Evolutionary conservation across 176 grass and related monocot genomes (phyloP).

Genomic region (Alopecurus myosuroides): DNA sequence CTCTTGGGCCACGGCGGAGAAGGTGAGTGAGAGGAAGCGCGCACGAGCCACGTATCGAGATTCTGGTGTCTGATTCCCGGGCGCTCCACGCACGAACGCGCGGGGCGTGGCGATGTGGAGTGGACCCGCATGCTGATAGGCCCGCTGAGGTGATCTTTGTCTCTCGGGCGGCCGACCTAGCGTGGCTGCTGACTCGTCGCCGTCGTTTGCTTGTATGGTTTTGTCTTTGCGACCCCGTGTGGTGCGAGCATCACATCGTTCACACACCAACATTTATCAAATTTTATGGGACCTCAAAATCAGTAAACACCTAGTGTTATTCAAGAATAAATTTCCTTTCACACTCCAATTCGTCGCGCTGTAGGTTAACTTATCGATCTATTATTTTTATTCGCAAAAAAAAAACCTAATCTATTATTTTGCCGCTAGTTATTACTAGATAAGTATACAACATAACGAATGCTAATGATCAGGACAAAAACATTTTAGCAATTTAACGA

Average conservation of each 20-base stretch:
- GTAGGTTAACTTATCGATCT: too few relatives aligned
- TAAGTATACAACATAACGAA: too few relatives aligned
- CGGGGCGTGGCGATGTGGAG: not conserved
- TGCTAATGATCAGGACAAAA: too few relatives aligned
- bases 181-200: not conserved
- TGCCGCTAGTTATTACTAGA: too few relatives aligned
- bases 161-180: not conserved
- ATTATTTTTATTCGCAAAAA: too few relatives aligned
- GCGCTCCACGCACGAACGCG: not conserved
- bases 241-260: too few relatives aligned
- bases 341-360: too few relatives aligned
- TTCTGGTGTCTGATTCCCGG: not conserved
- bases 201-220: constrained; percentile 7
- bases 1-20: not conserved
- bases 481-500: too few relatives aligned
- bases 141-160: too few relatives aligned
- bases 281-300: not conserved
- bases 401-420: not conserved
- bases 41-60: constrained; percentile 10
- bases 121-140: too few relatives aligned
- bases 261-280: too few relatives aligned
- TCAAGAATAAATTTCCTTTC: not conserved
- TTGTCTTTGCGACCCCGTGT: constrained; percentile 1
- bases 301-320: not conserved
- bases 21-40: not conserved